phyloP scores from a whole-genome alignment of 148 eudicot genomes.

The Camellia granthamiana region DNA sequence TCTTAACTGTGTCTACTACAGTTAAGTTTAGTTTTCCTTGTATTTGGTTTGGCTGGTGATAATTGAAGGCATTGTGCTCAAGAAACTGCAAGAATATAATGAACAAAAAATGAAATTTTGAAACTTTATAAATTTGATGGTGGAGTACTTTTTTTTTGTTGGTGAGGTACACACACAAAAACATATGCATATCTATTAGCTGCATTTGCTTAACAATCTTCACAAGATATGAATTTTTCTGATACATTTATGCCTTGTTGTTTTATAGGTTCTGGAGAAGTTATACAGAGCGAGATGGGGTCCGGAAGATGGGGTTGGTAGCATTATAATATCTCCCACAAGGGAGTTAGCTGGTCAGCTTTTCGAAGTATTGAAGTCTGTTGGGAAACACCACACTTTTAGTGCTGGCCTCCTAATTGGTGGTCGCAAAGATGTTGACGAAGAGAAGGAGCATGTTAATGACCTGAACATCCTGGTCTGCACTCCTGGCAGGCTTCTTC shows the following conservation, averaged over 20 bases:
- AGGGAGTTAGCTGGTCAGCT: conserved; percentile 83
- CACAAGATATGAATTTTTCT: background rate
- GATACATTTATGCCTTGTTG: background rate
- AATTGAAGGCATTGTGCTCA: no score
- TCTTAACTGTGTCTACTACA: no score
- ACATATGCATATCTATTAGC: background rate
- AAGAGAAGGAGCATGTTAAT: conserved; percentile 81
- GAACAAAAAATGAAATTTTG: no score
- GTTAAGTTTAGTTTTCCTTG: no score
- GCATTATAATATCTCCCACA: conserved; percentile 90
- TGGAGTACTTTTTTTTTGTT: no score
- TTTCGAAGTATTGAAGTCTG: conserved; percentile 71
- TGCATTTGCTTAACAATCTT: background rate
- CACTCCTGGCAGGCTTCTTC: conserved; percentile 94
- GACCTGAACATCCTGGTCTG: conserved; percentile 80
- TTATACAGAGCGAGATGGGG: conserved; percentile 80
- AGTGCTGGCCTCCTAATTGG: conserved; percentile 97
- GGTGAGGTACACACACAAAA: background rate
- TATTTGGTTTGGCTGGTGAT: no score
- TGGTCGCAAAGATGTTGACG: conserved; percentile 82
- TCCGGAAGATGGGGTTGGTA: conserved; percentile 86
- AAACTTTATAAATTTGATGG: no score
- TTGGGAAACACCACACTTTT: conserved; percentile 77
- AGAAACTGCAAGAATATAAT: no score
- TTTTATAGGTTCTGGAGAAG: conserved; percentile 73